Percentiles rank a stretch among this genome's conserved stretches.
phyloP scores from a whole-genome alignment of 805 yeast species.

The Hanseniaspora mollemarum region DNA sequence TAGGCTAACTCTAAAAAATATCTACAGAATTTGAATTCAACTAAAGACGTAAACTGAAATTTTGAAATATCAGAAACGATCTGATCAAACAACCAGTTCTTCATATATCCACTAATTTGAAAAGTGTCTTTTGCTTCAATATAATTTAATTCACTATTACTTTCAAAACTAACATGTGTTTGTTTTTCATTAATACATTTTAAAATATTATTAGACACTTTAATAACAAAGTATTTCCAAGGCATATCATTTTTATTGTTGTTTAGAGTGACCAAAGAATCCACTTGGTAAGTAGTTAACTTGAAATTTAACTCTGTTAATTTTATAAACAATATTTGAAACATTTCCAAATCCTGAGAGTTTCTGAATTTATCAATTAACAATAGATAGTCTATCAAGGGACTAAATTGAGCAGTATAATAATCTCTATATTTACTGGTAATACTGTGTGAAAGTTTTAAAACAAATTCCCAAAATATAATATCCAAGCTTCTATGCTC shows the following conservation, averaged over 20 bases:
- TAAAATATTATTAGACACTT: conserved; percentile 6
- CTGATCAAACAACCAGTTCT: conserved; percentile 5
- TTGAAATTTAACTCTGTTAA: conserved; percentile 1
- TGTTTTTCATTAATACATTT: conserved; percentile 4
- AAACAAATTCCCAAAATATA: conserved; percentile 1
- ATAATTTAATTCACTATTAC: background rate
- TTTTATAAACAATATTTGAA: conserved; percentile 5
- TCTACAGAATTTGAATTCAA: conserved; percentile 9
- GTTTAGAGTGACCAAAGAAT: background rate
- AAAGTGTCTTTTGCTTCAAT: background rate
- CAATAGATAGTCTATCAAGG: conserved; percentile 4
- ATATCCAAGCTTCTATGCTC: background rate
- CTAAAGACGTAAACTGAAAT: background rate
- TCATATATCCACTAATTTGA: background rate
- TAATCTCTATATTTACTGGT: conserved; percentile 3
- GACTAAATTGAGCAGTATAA: background rate
- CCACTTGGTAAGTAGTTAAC: background rate
- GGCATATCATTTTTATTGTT: background rate
- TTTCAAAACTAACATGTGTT: background rate
- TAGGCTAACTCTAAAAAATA: conserved; percentile 10
- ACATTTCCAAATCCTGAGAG: conserved; percentile 3
- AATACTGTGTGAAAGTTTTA: background rate
- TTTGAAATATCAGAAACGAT: background rate
- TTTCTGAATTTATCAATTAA: background rate
- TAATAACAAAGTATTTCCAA: conserved; percentile 6